Percentiles rank a stretch among this genome's conserved stretches.
phyloP scores from a whole-genome alignment of 305 asterid genomes.

The Euphrasia arctica region DNA sequence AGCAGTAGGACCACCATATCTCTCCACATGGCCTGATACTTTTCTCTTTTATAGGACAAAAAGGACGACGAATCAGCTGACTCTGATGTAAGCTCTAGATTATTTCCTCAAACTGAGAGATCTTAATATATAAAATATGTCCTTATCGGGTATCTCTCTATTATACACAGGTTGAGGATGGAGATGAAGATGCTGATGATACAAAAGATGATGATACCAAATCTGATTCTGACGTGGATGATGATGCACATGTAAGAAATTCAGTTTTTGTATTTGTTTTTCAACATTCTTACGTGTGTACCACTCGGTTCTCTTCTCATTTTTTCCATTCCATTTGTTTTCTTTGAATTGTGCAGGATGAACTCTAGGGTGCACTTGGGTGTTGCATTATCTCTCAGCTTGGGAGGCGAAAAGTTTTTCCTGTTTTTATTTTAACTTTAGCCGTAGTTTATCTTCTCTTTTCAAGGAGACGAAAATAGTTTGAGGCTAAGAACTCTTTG shows the following conservation, averaged over 20 bases:
- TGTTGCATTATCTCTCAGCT: slow-evolving; percentile 10
- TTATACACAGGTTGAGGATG: slow-evolving; percentile 57
- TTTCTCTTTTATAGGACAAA: slow-evolving; percentile 45
- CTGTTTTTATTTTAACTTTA: slow-evolving; percentile 21
- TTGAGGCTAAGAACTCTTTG: slow-evolving; percentile 25
- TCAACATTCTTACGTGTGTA: background rate
- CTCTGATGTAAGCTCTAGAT: slow-evolving; percentile 69
- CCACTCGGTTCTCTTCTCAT: background rate
- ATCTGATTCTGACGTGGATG: slow-evolving; percentile 38
- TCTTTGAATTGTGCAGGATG: slow-evolving; percentile 56
- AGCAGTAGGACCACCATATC: background rate
- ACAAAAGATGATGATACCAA: slow-evolving; percentile 36
- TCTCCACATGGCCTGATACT: background rate
- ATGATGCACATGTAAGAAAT: slow-evolving; percentile 52
- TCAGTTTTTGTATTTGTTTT: background rate
- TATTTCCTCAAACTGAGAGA: background rate
- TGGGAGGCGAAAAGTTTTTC: slow-evolving; percentile 10
- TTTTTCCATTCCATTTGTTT: background rate
- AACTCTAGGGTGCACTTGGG: slow-evolving; percentile 41
- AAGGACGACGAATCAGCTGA: slow-evolving; percentile 65
- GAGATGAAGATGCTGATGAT: slow-evolving; percentile 38
- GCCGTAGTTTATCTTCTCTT: slow-evolving; percentile 21
- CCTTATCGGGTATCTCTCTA: background rate
- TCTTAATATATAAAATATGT: too few species aligned
- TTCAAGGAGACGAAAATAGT: slow-evolving; percentile 23